Base-by-base conservation (phyloP, 805 yeast genomes). In the Ogataea paraovalis region DNA sequence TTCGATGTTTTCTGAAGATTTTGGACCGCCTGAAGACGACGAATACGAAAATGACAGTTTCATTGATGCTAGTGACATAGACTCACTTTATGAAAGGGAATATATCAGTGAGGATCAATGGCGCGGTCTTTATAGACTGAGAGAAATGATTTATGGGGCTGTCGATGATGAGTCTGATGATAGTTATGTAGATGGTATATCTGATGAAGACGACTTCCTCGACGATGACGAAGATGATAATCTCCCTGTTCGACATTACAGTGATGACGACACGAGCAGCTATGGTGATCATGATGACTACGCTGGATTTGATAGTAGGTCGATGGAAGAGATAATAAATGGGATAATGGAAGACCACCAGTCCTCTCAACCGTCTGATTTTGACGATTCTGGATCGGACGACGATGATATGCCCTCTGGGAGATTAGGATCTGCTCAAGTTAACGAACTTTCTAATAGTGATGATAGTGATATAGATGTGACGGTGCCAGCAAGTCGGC, bases 31-130 rank as follows among this genome's bases (percentile, higher is more conserved):
- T 8, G 55, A 43, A 16, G 50, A 43, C 13, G 45, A 43, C 5
- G 42, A 45, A 8, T 50, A 48, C 22, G 40, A 39, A 13, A 45
- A 48, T 33, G 40, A 46, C 10, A 54, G 51, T 18, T 13, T 25
- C n/a, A 39, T 20, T 20, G 40, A 43, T n/a, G 13, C 23, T 30
- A n/a, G 25, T 39, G 39, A 30, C 2, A 18, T 16, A 20, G 22
- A 18, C 6, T 16, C 38, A 18, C 10, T n/a, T 34, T 12, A 12
- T 32, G 36, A 14, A 14, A 32, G 36, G 18, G 42, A 28, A 5
- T 39, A 42, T 38, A 10, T n/a, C 22, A 18, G 19, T 16, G 25
- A 21, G 9, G 42, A 30, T n/a, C 46, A 37, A 7, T 30, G 34
- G 34, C 13, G 12, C 16, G 34, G 16, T 14, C 16, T 30, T 4